Base-by-base conservation (phyloP, 2,329 filamentous ascomycete genomes). In the Neopestalotiopsis rosae region DNA sequence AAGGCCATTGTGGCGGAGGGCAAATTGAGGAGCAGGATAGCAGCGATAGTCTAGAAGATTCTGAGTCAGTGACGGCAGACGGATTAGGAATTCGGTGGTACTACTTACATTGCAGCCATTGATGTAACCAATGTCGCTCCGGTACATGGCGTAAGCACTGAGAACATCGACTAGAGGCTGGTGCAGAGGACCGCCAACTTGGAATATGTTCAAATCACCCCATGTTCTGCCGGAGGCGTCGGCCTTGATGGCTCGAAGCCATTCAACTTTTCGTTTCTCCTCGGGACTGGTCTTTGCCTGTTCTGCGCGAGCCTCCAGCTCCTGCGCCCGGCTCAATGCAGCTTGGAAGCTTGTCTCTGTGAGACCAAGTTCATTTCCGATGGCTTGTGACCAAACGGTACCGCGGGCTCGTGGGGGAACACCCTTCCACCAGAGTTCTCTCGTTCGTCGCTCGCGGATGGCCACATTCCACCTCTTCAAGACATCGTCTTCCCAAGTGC, bases 391-490 rank as follows among this genome's bases (percentile, higher is more conserved):
- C 92, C 92, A 95, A 6, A 94, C 91, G 5, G 83, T 79, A 30
- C 91, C 91, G 40, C 93, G 87, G 76, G 89, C 90, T 68, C 90
- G 86, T 1, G 92, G 90, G 0, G 92, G 89, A 38, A 96, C 86
- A 5, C 93, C 93, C 69, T 89, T 88, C 93, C 93, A 96, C 92
- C 92, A 96, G 61, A 96, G 84, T 74, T 95, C 92, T 45, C 92
- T 86, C 1, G 91, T 94, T 38, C 88, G 84, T 56, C 89, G 89
- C 77, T 93, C 90, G 4, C 87, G 84, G 52, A 94, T 86, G n/a
- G 91, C 91, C 1, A 87, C 85, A 62, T 89, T 87, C 93, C 92
- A 96, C 65, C 93, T 90, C 0, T 92, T 92, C 9, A 96, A 81
- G 14, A 96, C 89, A 65, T 94, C 89, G 32, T 90, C 87, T 74